Conservation (phyloP, 768 basidiomycete genomes). For the Auricularia auricula-judae region DNA sequence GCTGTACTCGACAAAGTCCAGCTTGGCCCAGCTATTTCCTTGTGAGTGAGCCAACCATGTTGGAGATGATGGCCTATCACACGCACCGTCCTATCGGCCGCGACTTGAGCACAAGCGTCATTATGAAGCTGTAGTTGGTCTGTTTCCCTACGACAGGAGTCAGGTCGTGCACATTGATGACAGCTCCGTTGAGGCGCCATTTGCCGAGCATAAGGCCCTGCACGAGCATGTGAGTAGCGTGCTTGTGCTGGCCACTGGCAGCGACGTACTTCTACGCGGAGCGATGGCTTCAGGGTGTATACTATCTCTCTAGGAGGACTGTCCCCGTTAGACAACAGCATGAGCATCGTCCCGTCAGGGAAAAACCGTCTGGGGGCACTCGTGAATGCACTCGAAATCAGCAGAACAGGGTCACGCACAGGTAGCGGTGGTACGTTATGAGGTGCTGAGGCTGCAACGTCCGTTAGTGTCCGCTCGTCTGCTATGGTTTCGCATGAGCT, state of each 20-base stretch:
- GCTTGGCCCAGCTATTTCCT: slow-evolving; percentile 29
- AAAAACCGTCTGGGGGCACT: slow-evolving; percentile 59
- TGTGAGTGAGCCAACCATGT: neutral
- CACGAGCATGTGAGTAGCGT: slow-evolving; percentile 3
- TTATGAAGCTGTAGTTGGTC: slow-evolving; percentile 53
- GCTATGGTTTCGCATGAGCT: slow-evolving; percentile 15
- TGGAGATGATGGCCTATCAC: too few relatives aligned
- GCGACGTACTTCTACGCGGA: slow-evolving; percentile 59
- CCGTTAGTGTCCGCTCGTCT: slow-evolving; percentile 6
- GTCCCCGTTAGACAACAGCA: slow-evolving; percentile 76
- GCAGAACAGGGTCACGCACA: slow-evolving; percentile 35
- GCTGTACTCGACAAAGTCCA: slow-evolving; percentile 63
- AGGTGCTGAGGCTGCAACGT: slow-evolving; percentile 59
- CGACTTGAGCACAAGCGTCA: slow-evolving; percentile 60
- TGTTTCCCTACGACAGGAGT: slow-evolving; percentile 4
- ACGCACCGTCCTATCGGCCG: slow-evolving; percentile 76
- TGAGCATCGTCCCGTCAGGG: slow-evolving; percentile 76
- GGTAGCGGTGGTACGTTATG: slow-evolving; percentile 86
- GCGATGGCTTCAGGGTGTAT: slow-evolving; percentile 59
- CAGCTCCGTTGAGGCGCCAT: slow-evolving; percentile 58
- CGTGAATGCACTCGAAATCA: neutral
- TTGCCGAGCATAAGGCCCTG: slow-evolving; percentile 65
- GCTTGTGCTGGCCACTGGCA: neutral
- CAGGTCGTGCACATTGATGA: slow-evolving; percentile 52
- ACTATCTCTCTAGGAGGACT: slow-evolving; percentile 59